These are phyloP conservation scores for Oryza rufipogon DNA, from an alignment of 176 grass and related monocot species.

Conservation along the genomic window DNA sequence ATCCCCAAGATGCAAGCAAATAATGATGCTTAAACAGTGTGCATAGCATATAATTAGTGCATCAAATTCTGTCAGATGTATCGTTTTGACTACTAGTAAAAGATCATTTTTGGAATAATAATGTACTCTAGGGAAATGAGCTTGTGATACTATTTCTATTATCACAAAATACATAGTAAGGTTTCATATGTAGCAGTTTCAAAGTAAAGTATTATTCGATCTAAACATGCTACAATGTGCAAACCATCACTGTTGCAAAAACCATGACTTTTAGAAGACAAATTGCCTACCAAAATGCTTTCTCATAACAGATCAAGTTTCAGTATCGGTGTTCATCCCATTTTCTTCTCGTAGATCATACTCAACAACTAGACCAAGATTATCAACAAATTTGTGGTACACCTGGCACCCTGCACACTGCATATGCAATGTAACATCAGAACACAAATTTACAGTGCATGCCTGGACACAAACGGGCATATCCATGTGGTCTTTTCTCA, in stretches of 20 bases:
- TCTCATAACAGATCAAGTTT: conserved; percentile 44
- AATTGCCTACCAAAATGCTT: conserved; percentile 31
- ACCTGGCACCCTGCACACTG: conserved; percentile 90
- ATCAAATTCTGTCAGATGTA: conserved; percentile 27
- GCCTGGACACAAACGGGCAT: background rate
- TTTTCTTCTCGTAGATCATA: conserved; percentile 75
- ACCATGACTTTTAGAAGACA: conserved; percentile 21
- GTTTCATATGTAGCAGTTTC: conserved; percentile 21
- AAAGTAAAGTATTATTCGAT: conserved; percentile 17
- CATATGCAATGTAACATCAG: conserved; percentile 17
- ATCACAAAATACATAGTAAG: background rate
- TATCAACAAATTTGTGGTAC: conserved; percentile 97
- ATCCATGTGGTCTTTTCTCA: background rate
- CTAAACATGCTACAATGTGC: conserved; percentile 17
- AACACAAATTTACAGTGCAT: conserved; percentile 5
- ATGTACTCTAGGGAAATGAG: conserved; percentile 11
- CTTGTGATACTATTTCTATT: conserved; percentile 11
- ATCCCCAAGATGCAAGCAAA: conserved; percentile 20
- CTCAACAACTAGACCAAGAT: conserved; percentile 93
- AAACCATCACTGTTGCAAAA: conserved; percentile 29
- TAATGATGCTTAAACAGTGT: conserved; percentile 40
- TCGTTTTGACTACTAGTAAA: conserved; percentile 31
- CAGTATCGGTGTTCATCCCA: conserved; percentile 27
- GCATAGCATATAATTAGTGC: conserved; percentile 30
- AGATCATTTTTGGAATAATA: conserved; percentile 33